Evolutionary conservation across 768 basidiomycete genomes (phyloP), one percentile per base, ranked within the genome.

Genomic region (Pilatotrama ljubarskyi): DNA sequence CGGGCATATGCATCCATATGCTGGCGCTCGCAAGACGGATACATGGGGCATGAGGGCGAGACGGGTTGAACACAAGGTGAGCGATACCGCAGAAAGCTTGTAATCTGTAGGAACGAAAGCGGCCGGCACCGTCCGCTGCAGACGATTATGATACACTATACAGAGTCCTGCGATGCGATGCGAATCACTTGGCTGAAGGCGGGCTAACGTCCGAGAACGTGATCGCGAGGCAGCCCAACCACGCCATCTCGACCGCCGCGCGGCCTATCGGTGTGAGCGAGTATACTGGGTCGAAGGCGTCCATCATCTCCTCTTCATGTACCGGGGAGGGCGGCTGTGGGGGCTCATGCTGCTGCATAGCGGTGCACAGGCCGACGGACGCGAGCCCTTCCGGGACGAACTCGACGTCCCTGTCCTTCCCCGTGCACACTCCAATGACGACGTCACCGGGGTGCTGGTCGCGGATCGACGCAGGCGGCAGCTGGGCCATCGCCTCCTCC

Each of bases 341-440:
- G 36, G 64, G 66, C 50, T 47, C 50, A 22, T 40, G 24, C 36
- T 61, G 57, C 41, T 62, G 59, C 25, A 51, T 36, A 5, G 68
- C 63, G 18, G 63, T 67, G 65, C 87, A 86, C 62, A 95, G 74
- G 0, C 91, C 91, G 56, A 95, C 78, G 70, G 85, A 83, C 64
- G 84, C 80, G 54, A 95, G 78, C 0, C 91, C 93, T 49, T 95
- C 87, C 0, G 88, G 82, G n/a, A 86, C 72, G 62, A 95, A 92
- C 71, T 91, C 85, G 51, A 95, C 82, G 4, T 91, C 91, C 0
- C 76, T 72, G 29, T 86, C 82, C 20, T 86, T 82, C 24, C 84
- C 81, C 51, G 79, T 73, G 63, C 87, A 91, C 1, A 82, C 72
- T 11, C 86, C 88, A 43, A 91, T 79, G 55, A 87, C 70, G 25